Conservation (phyloP, 176 grass and related monocot genomes). For the Melocanna baccifera region DNA sequence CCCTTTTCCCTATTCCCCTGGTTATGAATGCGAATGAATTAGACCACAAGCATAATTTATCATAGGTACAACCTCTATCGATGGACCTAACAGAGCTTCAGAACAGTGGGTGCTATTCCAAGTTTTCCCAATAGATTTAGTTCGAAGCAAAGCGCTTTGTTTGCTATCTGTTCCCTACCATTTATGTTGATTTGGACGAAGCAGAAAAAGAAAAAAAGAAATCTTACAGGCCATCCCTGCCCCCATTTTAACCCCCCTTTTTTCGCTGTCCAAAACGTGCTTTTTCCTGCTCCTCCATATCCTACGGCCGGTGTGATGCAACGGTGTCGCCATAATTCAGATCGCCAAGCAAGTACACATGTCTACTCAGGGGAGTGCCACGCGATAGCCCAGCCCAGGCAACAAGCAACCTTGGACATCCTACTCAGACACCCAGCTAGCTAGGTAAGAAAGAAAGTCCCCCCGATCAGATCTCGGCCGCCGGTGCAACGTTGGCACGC, state of each 20-base stretch:
- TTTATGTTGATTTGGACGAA: constrained; percentile 36
- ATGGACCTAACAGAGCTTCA: background rate
- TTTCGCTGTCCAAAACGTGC: background rate
- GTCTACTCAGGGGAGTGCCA: background rate
- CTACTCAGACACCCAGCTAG: background rate
- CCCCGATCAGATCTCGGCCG: background rate
- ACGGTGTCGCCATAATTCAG: constrained; percentile 12
- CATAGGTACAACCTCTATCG: background rate
- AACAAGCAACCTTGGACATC: background rate
- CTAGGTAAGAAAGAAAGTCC: background rate
- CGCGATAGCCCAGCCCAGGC: background rate
- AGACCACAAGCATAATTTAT: background rate
- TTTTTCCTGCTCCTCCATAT: background rate
- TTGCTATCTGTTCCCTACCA: constrained; percentile 1
- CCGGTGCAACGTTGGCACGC: constrained; percentile 9
- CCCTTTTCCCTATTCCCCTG: background rate
- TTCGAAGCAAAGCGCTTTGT: constrained; percentile 41
- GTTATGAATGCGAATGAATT: background rate
- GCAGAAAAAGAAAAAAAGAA: background rate
- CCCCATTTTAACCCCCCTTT: background rate
- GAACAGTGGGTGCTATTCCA: background rate
- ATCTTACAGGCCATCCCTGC: background rate
- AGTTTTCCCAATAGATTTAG: constrained; percentile 27
- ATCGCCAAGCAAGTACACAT: constrained; percentile 17
- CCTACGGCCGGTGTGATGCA: background rate